Conservation (phyloP, 495 filamentous ascomycete genomes). For the Xylaria longipes region DNA sequence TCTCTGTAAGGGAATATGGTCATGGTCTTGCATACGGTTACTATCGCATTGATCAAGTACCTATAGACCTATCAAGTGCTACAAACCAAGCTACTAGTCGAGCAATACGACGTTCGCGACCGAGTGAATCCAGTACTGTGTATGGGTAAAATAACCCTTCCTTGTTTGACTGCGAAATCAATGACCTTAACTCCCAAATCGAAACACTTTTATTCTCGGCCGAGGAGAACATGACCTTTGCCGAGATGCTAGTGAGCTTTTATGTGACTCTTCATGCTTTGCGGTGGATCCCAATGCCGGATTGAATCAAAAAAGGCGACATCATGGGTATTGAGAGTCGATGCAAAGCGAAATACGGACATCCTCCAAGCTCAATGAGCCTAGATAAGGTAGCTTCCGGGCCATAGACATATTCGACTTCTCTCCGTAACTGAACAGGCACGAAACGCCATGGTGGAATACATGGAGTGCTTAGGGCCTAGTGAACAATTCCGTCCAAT, state of each 20-base stretch:
- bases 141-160: constrained; percentile 15
- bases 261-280: constrained; percentile 18
- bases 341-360: constrained; percentile 23
- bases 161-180: constrained; percentile 19
- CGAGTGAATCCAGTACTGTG: constrained; percentile 22
- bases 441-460: constrained; percentile 9
- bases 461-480: not conserved
- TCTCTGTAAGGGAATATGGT: not conserved
- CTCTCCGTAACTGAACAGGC: not conserved
- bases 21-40: constrained; percentile 2
- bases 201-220: constrained; percentile 27
- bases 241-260: constrained; percentile 16
- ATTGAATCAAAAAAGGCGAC: constrained; percentile 17
- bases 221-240: constrained; percentile 11
- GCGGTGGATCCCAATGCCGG: constrained; percentile 19
- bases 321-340: constrained; percentile 22
- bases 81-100: constrained; percentile 10
- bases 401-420: not conserved
- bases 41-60: constrained; percentile 20
- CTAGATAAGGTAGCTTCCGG: constrained; percentile 2
- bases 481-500: constrained; percentile 14
- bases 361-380: constrained; percentile 12
- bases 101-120: constrained; percentile 19
- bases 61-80: constrained; percentile 21
- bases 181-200: constrained; percentile 26